Conservation (phyloP, 2,329 filamentous ascomycete species). For the Monilinia fructicola region DNA sequence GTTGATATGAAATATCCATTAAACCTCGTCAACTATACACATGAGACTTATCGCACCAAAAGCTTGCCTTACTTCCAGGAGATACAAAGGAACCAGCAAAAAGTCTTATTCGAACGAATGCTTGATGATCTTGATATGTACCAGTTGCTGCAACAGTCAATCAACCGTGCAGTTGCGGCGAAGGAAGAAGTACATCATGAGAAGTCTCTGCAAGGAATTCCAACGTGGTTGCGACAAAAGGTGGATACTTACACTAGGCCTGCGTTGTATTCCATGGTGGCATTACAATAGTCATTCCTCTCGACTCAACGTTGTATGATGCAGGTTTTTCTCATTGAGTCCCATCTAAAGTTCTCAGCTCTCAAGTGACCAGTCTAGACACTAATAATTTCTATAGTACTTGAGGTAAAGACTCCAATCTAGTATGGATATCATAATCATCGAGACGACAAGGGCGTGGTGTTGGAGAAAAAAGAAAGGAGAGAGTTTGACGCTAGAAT, state of each 20-base stretch:
- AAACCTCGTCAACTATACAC: not conserved
- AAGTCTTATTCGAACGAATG: not conserved
- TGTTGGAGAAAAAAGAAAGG: no score
- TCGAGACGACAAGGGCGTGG: no score
- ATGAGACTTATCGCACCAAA: not conserved
- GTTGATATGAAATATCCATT: not conserved
- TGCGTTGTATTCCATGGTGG: not conserved
- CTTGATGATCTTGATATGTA: not conserved
- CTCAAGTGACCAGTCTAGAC: no score
- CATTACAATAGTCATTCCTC: not conserved
- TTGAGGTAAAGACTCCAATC: no score
- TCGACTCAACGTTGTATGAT: not conserved
- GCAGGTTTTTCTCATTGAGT: no score
- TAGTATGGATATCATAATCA: no score
- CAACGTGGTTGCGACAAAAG: not conserved
- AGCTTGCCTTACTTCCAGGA: no score
- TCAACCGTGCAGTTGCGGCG: not conserved
- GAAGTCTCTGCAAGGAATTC: not conserved
- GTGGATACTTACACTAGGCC: not conserved
- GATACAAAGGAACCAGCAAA: no score
- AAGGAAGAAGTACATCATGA: not conserved
- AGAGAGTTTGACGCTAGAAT: no score
- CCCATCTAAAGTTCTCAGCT: no score
- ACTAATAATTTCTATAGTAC: no score
- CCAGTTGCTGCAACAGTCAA: not conserved